A percentile compares a stretch with the other conserved stretches of the same genome.
Evolutionary conservation across 2,329 filamentous ascomycete species (phyloP).

Genomic region (Akanthomyces uredinophilus): DNA sequence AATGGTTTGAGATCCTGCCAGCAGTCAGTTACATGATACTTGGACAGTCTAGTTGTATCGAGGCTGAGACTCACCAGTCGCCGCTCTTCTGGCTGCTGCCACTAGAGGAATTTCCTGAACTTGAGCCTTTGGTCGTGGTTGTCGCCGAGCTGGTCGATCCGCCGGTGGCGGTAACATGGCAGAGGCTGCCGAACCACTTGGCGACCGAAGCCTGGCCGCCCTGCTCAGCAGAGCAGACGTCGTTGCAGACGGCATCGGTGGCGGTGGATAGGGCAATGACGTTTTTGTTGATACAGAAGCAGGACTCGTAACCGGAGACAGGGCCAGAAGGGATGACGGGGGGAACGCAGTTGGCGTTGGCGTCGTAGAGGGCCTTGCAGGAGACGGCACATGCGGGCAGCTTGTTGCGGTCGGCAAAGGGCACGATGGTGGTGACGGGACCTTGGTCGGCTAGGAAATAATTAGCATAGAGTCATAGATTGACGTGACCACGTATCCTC

Average conservation of each 20-base stretch:
- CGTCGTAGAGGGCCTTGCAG: conserved; percentile 61
- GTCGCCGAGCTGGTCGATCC: conserved; percentile 15
- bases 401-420: conserved; percentile 37
- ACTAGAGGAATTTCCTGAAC: neutral
- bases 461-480: neutral
- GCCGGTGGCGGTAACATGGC: conserved; percentile 38
- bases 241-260: conserved; percentile 57
- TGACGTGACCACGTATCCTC: too few species aligned
- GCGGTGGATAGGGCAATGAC: conserved; percentile 54
- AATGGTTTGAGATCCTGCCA: conserved; percentile 62
- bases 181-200: conserved; percentile 66
- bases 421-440: conserved; percentile 47
- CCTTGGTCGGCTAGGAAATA: neutral
- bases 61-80: neutral
- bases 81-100: neutral
- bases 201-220: conserved; percentile 52
- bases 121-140: neutral
- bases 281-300: conserved; percentile 65
- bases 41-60: neutral
- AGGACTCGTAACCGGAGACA: conserved; percentile 54
- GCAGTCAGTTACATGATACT: neutral
- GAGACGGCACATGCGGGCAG: conserved; percentile 58
- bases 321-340: conserved; percentile 44
- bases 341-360: conserved; percentile 66
- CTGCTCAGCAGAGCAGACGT: conserved; percentile 42